Conservation (phyloP, 805 yeast genomes). For the Kodamaea restingae region DNA sequence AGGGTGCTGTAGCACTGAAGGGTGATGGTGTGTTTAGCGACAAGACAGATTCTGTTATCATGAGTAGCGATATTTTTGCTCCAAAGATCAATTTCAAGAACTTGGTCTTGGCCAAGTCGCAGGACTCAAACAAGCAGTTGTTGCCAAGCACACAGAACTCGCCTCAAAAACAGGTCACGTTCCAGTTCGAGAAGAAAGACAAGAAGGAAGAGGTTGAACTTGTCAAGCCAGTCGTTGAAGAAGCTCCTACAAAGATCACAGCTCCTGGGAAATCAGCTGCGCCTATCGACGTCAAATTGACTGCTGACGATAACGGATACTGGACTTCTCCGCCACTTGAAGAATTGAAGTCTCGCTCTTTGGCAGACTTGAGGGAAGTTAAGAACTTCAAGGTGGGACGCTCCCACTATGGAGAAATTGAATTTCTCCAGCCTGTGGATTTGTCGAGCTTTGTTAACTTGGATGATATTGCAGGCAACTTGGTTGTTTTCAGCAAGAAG, state of each 20-base stretch:
- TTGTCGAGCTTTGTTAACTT: conserved; percentile 60
- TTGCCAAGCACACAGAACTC: conserved; percentile 11
- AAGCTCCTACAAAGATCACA: background rate
- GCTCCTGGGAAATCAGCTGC: no score
- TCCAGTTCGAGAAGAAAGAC: conserved; percentile 16
- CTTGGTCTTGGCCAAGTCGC: conserved; percentile 48
- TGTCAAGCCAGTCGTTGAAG: background rate
- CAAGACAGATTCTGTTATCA: conserved; percentile 61
- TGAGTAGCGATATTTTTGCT: conserved; percentile 67
- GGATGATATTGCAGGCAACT: conserved; percentile 60
- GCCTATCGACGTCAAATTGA: no score
- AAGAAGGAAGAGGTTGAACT: conserved; percentile 4
- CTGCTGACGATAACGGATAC: conserved; percentile 66
- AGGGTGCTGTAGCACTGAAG: conserved; percentile 5
- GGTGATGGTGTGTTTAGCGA: conserved; percentile 29
- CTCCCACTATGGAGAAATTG: conserved; percentile 68
- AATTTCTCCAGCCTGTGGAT: conserved; percentile 80
- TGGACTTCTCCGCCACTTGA: conserved; percentile 80
- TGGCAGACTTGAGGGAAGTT: conserved; percentile 62
- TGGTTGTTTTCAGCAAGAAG: conserved; percentile 58
- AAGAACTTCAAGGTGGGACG: conserved; percentile 73
- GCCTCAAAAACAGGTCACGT: conserved; percentile 29
- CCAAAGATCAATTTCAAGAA: conserved; percentile 54
- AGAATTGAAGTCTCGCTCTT: conserved; percentile 54
- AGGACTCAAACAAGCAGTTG: conserved; percentile 10